Conservation (phyloP, 306 rosid genomes). For the Alnus rubra region DNA sequence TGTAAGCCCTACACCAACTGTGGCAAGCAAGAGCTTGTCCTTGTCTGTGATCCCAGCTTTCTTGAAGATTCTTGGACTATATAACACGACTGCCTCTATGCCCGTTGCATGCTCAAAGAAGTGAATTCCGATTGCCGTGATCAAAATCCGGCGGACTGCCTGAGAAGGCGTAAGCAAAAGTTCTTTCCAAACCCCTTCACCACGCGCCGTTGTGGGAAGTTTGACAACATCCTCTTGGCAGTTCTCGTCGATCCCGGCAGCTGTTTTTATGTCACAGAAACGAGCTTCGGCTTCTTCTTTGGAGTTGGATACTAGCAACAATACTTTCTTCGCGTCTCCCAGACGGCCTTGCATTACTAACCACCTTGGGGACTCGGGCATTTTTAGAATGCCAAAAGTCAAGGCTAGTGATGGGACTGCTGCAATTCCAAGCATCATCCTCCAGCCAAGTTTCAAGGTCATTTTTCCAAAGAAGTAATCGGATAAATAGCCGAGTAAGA, state of each 20-base stretch:
- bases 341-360: slow-evolving; percentile 66
- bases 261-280: slow-evolving; percentile 55
- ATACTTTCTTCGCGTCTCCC: slow-evolving; percentile 44
- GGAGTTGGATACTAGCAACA: slow-evolving; percentile 42
- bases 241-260: slow-evolving; percentile 49
- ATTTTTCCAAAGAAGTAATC: slow-evolving; percentile 60
- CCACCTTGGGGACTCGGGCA: slow-evolving; percentile 99
- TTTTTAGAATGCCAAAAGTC: slow-evolving; percentile 42
- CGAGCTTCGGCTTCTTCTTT: slow-evolving; percentile 59
- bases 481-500: slow-evolving; percentile 64
- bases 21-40: slow-evolving; percentile 65
- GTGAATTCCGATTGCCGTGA: slow-evolving; percentile 69
- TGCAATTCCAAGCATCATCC: slow-evolving; percentile 78
- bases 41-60: slow-evolving; percentile 65
- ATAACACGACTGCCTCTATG: slow-evolving; percentile 77
- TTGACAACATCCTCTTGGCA: slow-evolving; percentile 25
- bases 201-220: neutral
- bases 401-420: slow-evolving; percentile 64
- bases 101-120: slow-evolving; percentile 81
- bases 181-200: slow-evolving; percentile 68
- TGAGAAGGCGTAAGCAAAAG: slow-evolving; percentile 53
- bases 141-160: slow-evolving; percentile 62
- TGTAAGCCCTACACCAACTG: slow-evolving; percentile 65
- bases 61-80: slow-evolving; percentile 75
- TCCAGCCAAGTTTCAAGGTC: slow-evolving; percentile 65